Conservation (phyloP, 352 stramenopile genomes). For the Stephanocyclus meneghinianus region DNA sequence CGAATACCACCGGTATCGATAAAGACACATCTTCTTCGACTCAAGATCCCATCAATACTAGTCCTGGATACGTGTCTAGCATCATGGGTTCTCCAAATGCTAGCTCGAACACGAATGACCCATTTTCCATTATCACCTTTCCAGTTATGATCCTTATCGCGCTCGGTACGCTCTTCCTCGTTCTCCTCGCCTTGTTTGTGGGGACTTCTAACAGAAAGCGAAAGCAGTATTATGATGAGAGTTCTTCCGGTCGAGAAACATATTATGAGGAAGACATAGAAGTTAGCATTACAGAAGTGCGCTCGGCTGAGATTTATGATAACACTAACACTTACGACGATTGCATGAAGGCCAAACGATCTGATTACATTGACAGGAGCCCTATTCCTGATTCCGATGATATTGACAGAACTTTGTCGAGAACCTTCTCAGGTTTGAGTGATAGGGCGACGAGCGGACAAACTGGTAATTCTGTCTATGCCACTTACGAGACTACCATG, state of each 20-base stretch:
- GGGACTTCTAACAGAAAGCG: slow-evolving; percentile 12
- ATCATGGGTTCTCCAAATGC: neutral
- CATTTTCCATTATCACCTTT: neutral
- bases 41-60: neutral
- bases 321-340: neutral
- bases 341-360: neutral
- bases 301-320: neutral
- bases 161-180: slow-evolving; percentile 6
- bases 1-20: neutral
- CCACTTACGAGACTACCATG: neutral
- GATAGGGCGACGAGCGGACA: neutral
- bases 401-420: neutral
- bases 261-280: neutral
- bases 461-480: neutral
- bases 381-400: neutral
- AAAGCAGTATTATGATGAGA: neutral
- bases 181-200: slow-evolving; percentile 7
- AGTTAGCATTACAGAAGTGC: neutral
- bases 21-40: too few relatives aligned
- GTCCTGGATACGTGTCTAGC: slow-evolving; percentile 11
- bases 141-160: slow-evolving; percentile 14
- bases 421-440: slow-evolving; percentile 5
- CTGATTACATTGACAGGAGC: neutral
- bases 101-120: neutral
- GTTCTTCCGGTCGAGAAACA: neutral